Conservation (phyloP, 2,329 filamentous ascomycete species). For the Nothophaeocryptopus gaeumannii region DNA sequence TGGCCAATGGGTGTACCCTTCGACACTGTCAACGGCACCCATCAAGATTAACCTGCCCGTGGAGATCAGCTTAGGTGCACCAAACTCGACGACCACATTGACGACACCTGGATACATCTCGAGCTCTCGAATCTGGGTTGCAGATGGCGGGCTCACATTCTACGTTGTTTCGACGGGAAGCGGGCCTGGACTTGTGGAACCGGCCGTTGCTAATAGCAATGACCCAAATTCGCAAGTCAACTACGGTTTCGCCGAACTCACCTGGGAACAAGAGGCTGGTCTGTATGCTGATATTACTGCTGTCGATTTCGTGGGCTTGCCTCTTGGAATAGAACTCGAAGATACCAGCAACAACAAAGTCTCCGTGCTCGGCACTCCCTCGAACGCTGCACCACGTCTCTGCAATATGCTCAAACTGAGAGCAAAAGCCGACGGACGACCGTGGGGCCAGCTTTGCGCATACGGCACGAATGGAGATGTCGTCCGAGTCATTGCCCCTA, state of each 20-base stretch:
- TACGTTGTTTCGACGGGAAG: conserved; percentile 39
- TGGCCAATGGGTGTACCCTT: conserved; percentile 44
- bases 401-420: conserved; percentile 55
- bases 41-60: conserved; percentile 38
- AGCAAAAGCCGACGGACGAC: conserved; percentile 51
- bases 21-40: conserved; percentile 36
- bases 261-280: conserved; percentile 43
- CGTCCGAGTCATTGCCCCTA: conserved; percentile 43
- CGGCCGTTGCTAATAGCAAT: conserved; percentile 40
- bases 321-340: conserved; percentile 52
- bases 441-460: conserved; percentile 61
- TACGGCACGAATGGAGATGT: conserved; percentile 35
- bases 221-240: conserved; percentile 44
- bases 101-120: conserved; percentile 42
- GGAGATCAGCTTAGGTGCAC: conserved; percentile 39
- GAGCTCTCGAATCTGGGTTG: conserved; percentile 48
- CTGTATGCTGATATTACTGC: conserved; percentile 45
- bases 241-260: conserved; percentile 47
- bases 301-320: conserved; percentile 40
- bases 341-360: conserved; percentile 45
- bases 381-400: conserved; percentile 55
- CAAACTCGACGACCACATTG: conserved; percentile 39
- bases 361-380: conserved; percentile 57
- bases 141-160: conserved; percentile 44
- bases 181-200: conserved; percentile 47